Conservation (phyloP, 192 early-diverging fungal genomes). For the Paraglomus brasilianum region DNA sequence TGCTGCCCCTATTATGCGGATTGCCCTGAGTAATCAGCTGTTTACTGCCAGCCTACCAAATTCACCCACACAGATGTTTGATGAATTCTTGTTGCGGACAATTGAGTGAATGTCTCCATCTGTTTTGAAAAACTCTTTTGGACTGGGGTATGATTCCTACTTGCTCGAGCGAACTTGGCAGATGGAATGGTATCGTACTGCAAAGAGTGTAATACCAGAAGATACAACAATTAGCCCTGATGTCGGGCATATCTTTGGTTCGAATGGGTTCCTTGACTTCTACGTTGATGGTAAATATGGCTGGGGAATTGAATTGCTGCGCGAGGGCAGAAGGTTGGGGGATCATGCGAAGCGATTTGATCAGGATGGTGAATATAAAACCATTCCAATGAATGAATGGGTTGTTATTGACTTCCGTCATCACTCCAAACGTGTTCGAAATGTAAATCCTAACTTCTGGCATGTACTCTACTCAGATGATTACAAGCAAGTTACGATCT, state of each 20-base stretch:
- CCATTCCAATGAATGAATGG: constrained; percentile 23
- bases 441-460: constrained; percentile 18
- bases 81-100: constrained; percentile 6
- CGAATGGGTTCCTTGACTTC: constrained; percentile 29
- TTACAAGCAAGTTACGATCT: constrained; percentile 9
- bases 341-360: constrained; percentile 27
- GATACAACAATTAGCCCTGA: constrained; percentile 21
- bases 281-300: constrained; percentile 22
- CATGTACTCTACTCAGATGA: constrained; percentile 18
- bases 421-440: constrained; percentile 9
- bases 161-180: constrained; percentile 38
- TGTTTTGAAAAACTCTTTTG: constrained; percentile 9
- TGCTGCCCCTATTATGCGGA: not conserved
- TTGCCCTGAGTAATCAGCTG: constrained; percentile 10
- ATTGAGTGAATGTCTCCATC: constrained; percentile 16
- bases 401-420: constrained; percentile 24
- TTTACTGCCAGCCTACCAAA: not conserved
- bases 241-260: constrained; percentile 17
- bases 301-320: constrained; percentile 27
- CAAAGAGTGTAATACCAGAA: constrained; percentile 27
- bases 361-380: not conserved
- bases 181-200: constrained; percentile 38
- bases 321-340: not conserved
- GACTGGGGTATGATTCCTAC: constrained; percentile 2
- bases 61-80: not conserved